These are phyloP conservation scores for Platanthera guangdongensis DNA, from an alignment of 106 monocot genomes.

Conservation along the genomic window DNA sequence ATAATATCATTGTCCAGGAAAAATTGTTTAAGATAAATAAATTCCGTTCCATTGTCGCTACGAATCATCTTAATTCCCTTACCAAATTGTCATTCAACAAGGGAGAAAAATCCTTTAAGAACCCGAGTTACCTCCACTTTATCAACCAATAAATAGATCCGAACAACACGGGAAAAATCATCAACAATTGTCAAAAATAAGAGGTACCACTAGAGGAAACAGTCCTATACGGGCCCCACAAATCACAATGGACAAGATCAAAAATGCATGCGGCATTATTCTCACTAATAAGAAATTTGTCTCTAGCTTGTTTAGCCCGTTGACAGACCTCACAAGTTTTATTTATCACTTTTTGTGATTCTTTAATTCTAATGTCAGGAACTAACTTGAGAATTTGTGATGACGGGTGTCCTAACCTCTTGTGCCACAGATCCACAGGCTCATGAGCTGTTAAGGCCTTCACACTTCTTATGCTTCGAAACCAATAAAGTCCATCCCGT, in stretches of 20 bases:
- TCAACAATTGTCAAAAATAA: too few species aligned
- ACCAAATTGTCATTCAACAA: too few species aligned
- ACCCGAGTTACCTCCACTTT: too few species aligned
- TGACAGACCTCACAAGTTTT: neutral
- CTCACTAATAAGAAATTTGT: neutral
- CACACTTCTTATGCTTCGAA: neutral
- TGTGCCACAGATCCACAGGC: neutral
- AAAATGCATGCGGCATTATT: neutral
- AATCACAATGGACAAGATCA: neutral
- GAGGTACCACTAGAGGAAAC: too few species aligned
- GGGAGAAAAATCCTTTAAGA: too few species aligned
- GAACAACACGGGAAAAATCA: too few species aligned
- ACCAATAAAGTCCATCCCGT: neutral
- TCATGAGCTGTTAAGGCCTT: neutral
- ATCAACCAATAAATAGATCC: too few species aligned
- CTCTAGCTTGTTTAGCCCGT: neutral
- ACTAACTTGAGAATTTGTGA: neutral
- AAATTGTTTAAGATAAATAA: too few species aligned
- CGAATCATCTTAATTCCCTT: too few species aligned
- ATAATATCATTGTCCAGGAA: neutral
- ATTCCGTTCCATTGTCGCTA: too few species aligned
- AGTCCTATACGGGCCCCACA: too few species aligned
- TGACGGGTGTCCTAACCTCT: neutral
- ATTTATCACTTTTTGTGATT: neutral
- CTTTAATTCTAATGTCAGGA: neutral